Evolutionary conservation across 805 yeast genomes (phyloP), one percentile per base, ranked within the genome.

Genomic region (Candida sithepensis): DNA sequence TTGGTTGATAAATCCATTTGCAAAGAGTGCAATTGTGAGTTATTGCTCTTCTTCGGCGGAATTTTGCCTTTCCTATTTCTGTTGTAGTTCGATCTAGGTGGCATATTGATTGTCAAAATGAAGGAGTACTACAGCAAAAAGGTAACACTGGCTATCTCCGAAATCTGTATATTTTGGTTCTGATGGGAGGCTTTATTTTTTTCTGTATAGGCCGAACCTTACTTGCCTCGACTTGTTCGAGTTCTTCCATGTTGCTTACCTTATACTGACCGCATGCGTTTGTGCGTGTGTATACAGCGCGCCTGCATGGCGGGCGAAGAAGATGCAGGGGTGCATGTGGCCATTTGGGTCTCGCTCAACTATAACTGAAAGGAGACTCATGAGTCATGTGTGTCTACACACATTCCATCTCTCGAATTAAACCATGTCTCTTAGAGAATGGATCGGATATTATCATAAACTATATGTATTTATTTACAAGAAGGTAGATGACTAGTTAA

Each of bases 31-130:
- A 39, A 43, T 4, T 38, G 50, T n/a, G 34, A 46, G 20, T 51
- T 43, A 34, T 42, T 46, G 39, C 42, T 37, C 48, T 54, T 56
- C 50, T 52, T 56, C 3, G 56, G 56, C 12, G 61, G 58, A 14
- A 52, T 46, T 49, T 58, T 59, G 20, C 62, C 59, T 49, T 54
- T 53, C 45, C 61, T 49, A 18, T 58, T 53, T 44, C 61, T 49
- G 39, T 46, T 42, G 32, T 46, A 41, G 26, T 55, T 45, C 21
- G 51, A 41, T 41, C 64, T 54, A 20, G 64, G 63, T 24, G 64
- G 61, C 64, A 60, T 59, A 18, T 22, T 51, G 12, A n/a, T 14
- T n/a, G 14, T 14, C n/a, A 26, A 13, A n/a, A 22, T 26, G 26
- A 24, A 23, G 22, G 26, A 43, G 18, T 12, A 18, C 18, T 13